Evolutionary conservation across 805 yeast genomes (phyloP), one percentile per base, ranked within the genome.

Genomic region (Candida morakotiae): DNA sequence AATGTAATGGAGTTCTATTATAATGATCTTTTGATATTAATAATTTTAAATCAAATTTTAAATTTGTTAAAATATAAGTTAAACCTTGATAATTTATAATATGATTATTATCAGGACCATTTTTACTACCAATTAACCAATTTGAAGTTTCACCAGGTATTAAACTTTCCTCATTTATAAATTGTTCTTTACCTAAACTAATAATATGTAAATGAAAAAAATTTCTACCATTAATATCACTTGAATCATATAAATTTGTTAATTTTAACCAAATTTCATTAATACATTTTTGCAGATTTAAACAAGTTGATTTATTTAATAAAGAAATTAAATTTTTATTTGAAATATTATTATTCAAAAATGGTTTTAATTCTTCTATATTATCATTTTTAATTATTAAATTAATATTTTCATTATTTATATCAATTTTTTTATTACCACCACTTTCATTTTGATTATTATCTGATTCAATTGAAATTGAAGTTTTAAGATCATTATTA

Each of bases 141-240:
- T 79, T 77, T 4, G 78, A n/a, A 7, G 60, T 45, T 42, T 58
- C 61, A 25, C 65, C 65, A 0, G 66, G 63, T 9, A 77, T 71
- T 15, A 23, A 33, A 30, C 45, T 49, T 31, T 55, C 53, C 35
- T 54, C 56, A 53, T 51, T 67, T 51, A 38, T 43, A 25, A 58
- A 52, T 39, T 66, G 71, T 36, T 77, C 77, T 50, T 87, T 80
- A 4, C 95, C 96, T 39, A 84, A 69, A 7, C 83, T 75, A 38
- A 89, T 80, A 17, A 89, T 79, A 50, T 81, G 83, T 46, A 86
- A 87, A 56, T 89, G 98, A 50, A 89, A 75, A 51, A 89, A 81
- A 54, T 85, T 89, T 47, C 96, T 72, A 13, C 86, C 86, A 38
- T 83, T 79, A 30, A 89, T 77, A 50, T 88, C 96, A 6, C 78